A percentile compares a stretch with the other conserved stretches of the same genome.
Evolutionary conservation across 2,329 filamentous ascomycete genomes (phyloP).

Genomic region (Orbilia oligospora): DNA sequence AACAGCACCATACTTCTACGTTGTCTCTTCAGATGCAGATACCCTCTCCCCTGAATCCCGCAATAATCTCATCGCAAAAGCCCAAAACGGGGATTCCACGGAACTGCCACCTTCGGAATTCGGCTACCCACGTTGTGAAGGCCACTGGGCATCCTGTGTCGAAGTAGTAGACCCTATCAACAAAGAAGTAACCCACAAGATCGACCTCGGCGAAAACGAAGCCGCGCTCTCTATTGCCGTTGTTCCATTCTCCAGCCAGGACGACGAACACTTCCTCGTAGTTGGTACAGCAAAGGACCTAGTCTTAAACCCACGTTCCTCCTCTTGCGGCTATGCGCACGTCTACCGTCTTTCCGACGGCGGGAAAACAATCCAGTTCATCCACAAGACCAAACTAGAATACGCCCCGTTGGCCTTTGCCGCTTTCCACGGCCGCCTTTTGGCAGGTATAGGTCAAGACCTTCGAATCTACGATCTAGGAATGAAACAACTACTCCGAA

Average conservation of each 20-base stretch:
- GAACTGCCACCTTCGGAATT: slow-evolving; percentile 84
- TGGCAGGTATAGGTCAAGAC: slow-evolving; percentile 86
- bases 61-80: slow-evolving; percentile 80
- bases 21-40: slow-evolving; percentile 93
- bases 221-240: slow-evolving; percentile 88
- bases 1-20: slow-evolving; percentile 90
- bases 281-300: slow-evolving; percentile 96
- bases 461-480: slow-evolving; percentile 93
- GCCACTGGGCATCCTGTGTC: slow-evolving; percentile 96
- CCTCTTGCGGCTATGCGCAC: slow-evolving; percentile 85
- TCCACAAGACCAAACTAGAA: slow-evolving; percentile 95
- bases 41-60: slow-evolving; percentile 85
- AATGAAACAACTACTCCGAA: slow-evolving; percentile 91
- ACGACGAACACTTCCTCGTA: slow-evolving; percentile 90
- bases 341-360: slow-evolving; percentile 91
- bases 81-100: slow-evolving; percentile 79
- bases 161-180: slow-evolving; percentile 88
- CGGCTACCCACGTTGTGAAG: slow-evolving; percentile 84
- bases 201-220: slow-evolving; percentile 91
- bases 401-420: slow-evolving; percentile 90
- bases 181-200: slow-evolving; percentile 80
- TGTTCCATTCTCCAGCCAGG: slow-evolving; percentile 88
- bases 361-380: slow-evolving; percentile 90
- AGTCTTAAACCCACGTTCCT: slow-evolving; percentile 81
- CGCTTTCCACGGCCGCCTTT: slow-evolving; percentile 90